Evolutionary conservation across 2,329 filamentous ascomycete species (phyloP).

Genomic region (Stachybotrys chartarum): DNA sequence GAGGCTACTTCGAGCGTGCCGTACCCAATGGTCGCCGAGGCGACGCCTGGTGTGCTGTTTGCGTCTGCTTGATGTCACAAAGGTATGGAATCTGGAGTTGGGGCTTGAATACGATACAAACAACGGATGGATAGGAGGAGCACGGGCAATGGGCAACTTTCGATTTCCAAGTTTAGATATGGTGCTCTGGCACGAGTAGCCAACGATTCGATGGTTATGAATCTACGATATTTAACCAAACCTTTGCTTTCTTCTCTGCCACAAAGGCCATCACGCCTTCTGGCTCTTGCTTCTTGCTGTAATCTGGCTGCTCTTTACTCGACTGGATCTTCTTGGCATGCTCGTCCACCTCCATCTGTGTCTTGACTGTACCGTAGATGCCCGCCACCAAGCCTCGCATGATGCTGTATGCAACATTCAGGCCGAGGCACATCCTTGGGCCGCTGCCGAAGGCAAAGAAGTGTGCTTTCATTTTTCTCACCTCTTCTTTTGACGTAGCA

Average conservation of each 20-base stretch:
- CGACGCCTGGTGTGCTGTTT: no score
- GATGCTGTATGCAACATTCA: neutral
- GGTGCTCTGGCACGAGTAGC: neutral
- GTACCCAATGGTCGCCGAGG: no score
- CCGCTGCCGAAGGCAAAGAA: neutral
- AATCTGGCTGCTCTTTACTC: neutral
- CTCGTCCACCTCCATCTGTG: neutral
- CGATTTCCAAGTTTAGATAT: no score
- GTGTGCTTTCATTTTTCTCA: neutral
- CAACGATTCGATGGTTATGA: neutral
- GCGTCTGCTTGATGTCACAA: no score
- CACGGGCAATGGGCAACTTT: no score
- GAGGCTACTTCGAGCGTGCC: no score
- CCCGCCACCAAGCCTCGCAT: neutral
- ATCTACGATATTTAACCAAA: neutral
- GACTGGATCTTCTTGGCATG: neutral
- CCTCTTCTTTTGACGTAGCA: neutral
- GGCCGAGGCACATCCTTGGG: conserved; percentile 1
- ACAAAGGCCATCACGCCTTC: neutral
- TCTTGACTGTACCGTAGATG: neutral
- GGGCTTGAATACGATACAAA: no score
- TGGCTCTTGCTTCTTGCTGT: neutral
- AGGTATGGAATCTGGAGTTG: no score
- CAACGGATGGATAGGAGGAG: no score
- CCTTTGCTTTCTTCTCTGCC: neutral